These are phyloP conservation scores for Penicillium chermesinum DNA, from an alignment of 495 filamentous ascomycete genomes.

Conservation along the genomic window DNA sequence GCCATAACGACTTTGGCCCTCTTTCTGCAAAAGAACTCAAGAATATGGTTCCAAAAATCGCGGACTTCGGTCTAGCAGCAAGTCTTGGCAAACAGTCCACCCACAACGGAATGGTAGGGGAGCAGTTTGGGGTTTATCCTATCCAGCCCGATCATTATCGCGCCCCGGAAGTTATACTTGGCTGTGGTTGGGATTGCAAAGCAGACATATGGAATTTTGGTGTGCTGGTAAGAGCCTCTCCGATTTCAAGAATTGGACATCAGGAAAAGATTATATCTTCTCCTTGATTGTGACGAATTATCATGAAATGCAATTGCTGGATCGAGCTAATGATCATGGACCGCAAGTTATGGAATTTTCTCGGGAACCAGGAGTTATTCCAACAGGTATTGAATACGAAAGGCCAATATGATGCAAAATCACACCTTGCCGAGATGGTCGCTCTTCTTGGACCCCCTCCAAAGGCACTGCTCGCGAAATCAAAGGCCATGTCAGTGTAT, in stretches of 20 bases:
- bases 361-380: constrained; percentile 35
- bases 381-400: constrained; percentile 9
- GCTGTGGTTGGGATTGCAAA: constrained; percentile 27
- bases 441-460: constrained; percentile 36
- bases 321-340: too few relatives aligned
- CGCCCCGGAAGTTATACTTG: constrained; percentile 33
- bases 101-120: neutral
- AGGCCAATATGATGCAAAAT: constrained; percentile 13
- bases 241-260: too few relatives aligned
- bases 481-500: constrained; percentile 1
- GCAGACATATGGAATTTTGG: constrained; percentile 37
- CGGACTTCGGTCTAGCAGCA: too few relatives aligned
- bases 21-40: constrained; percentile 11
- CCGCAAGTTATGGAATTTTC: constrained; percentile 38
- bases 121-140: constrained; percentile 11
- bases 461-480: constrained; percentile 22
- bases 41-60: constrained; percentile 52
- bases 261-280: too few relatives aligned
- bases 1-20: constrained; percentile 29
- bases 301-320: too few relatives aligned
- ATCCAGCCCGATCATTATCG: constrained; percentile 31
- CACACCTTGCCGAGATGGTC: constrained; percentile 38
- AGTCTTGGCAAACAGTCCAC: constrained; percentile 36
- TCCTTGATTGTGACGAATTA: too few relatives aligned
- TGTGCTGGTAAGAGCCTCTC: constrained; percentile 27